Conservation (phyloP, 768 basidiomycete genomes). For the Boletus pseudo-olivaceus region DNA sequence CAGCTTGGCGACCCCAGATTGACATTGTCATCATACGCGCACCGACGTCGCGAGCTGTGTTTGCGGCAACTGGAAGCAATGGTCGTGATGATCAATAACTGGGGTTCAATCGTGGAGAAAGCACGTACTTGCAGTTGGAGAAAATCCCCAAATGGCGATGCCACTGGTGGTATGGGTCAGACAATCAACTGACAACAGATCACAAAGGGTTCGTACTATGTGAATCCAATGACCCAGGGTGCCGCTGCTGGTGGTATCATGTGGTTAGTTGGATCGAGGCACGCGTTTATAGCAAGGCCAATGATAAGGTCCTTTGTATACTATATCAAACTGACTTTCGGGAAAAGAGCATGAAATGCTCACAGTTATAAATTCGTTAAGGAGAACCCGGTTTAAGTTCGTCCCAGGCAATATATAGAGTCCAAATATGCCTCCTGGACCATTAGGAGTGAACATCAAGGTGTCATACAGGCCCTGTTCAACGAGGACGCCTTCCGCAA, state of each 20-base stretch:
- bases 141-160: conserved; percentile 58
- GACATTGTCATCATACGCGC: conserved; percentile 58
- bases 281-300: conserved; percentile 24
- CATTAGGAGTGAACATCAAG: conserved; percentile 33
- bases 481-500: conserved; percentile 30
- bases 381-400: conserved; percentile 32
- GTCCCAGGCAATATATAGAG: conserved; percentile 33
- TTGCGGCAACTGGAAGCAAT: conserved; percentile 47
- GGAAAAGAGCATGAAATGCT: not conserved
- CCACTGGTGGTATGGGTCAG: conserved; percentile 36
- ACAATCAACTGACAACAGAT: not conserved
- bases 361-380: conserved; percentile 41
- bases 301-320: conserved; percentile 15
- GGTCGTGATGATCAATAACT: not conserved
- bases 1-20: conserved; percentile 54
- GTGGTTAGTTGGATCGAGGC: conserved; percentile 51
- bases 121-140: conserved; percentile 43
- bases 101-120: not conserved
- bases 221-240: conserved; percentile 52
- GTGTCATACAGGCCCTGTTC: conserved; percentile 26
- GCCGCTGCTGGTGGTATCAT: conserved; percentile 49
- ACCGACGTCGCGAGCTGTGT: conserved; percentile 67
- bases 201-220: conserved; percentile 46
- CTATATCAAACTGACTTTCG: not conserved
- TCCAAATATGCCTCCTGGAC: conserved; percentile 39